Percentiles rank a stretch among this genome's conserved stretches.
These are phyloP conservation scores for Fagus sylvatica DNA, from an alignment of 306 rosid species.

Conservation along the genomic window DNA sequence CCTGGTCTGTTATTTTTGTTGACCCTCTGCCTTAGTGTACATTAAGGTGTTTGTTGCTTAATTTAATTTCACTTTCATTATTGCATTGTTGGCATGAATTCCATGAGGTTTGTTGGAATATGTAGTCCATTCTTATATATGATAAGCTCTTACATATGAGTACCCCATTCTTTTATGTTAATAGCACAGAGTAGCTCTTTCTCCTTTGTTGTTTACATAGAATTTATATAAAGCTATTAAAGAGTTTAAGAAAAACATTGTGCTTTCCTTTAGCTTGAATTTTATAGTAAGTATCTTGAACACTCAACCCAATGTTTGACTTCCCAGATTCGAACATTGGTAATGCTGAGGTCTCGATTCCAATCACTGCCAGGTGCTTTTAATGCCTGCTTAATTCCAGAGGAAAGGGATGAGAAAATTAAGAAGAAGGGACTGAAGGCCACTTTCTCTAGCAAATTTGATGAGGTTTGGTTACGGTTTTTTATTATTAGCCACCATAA, in stretches of 20 bases:
- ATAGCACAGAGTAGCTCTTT: not conserved
- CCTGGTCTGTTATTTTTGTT: not conserved
- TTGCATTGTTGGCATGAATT: not conserved
- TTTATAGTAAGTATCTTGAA: slow-evolving; percentile 15
- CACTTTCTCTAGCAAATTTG: slow-evolving; percentile 62
- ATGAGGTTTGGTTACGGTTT: slow-evolving; percentile 58
- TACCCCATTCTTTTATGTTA: not conserved
- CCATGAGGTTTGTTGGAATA: not conserved
- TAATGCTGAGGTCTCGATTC: slow-evolving; percentile 81
- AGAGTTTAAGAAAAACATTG: not conserved
- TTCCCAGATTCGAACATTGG: slow-evolving; percentile 86
- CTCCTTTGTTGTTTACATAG: not conserved
- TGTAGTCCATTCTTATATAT: no score
- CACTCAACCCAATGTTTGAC: slow-evolving; percentile 19
- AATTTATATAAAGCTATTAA: not conserved
- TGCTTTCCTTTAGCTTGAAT: slow-evolving; percentile 10
- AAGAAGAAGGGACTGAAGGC: slow-evolving; percentile 67
- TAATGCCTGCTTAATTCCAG: slow-evolving; percentile 73
- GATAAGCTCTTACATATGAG: not conserved
- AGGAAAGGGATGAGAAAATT: slow-evolving; percentile 45
- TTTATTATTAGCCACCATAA: slow-evolving; percentile 15
- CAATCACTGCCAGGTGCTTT: slow-evolving; percentile 86
- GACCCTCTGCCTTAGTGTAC: not conserved
- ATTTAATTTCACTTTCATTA: not conserved
- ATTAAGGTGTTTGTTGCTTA: not conserved